Percentiles rank a stretch among this genome's conserved stretches.
These are phyloP conservation scores for Polygonum maritimum DNA, from an alignment of 148 eudicot genomes.

Conservation along the genomic window DNA sequence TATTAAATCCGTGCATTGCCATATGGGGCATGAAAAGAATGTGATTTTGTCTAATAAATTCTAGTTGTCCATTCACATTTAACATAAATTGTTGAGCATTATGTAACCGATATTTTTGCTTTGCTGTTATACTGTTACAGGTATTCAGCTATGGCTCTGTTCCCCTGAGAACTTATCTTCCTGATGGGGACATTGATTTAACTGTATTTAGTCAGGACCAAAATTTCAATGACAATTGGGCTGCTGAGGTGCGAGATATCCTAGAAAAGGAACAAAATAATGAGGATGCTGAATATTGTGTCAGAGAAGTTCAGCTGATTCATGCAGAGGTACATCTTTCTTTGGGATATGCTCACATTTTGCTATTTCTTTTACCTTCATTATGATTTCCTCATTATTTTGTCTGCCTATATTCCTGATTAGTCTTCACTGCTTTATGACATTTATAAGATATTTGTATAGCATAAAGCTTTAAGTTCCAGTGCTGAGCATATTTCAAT, in stretches of 20 bases:
- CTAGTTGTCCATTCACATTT: neutral
- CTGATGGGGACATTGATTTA: constrained; percentile 19
- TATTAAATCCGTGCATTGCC: neutral
- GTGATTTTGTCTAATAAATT: neutral
- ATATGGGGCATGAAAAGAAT: neutral
- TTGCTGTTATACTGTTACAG: constrained; percentile 8
- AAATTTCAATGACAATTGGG: constrained; percentile 64
- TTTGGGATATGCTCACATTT: neutral
- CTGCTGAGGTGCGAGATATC: constrained; percentile 61
- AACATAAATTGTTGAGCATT: neutral
- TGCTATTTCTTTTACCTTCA: neutral
- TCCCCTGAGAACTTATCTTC: constrained; percentile 11
- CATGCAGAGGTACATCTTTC: constrained; percentile 65
- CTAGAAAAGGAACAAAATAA: constrained; percentile 68
- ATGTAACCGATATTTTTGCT: neutral
- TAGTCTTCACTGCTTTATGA: neutral
- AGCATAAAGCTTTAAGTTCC: neutral
- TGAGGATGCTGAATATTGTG: constrained; percentile 71
- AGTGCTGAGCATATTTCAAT: neutral
- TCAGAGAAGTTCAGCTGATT: constrained; percentile 88
- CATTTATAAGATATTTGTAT: neutral
- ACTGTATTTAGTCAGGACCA: constrained; percentile 22
- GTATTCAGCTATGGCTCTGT: constrained; percentile 11
- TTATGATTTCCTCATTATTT: neutral
- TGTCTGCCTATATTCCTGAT: neutral